A percentile compares a stretch with the other conserved stretches of the same genome.
These are phyloP conservation scores for Apiospora rasikravindrae DNA, from an alignment of 2,329 filamentous ascomycete genomes.

Conservation along the genomic window DNA sequence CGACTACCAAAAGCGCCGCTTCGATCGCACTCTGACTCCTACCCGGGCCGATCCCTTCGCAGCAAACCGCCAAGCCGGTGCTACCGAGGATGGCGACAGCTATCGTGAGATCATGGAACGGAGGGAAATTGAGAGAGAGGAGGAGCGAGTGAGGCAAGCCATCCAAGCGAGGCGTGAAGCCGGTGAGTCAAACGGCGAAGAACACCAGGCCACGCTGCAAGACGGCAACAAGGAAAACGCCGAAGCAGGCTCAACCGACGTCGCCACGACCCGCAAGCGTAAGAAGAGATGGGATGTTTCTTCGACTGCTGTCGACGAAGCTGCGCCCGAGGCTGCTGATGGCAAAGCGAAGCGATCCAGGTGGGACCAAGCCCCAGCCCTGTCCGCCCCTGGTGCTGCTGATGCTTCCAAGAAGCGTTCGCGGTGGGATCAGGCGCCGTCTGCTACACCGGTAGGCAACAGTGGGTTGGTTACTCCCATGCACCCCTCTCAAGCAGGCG, in stretches of 20 bases:
- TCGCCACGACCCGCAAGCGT: conserved; percentile 72
- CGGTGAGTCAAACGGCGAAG: conserved; percentile 62
- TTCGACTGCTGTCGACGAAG: conserved; percentile 57
- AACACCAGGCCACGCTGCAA: conserved; percentile 76
- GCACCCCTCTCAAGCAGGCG: conserved; percentile 69
- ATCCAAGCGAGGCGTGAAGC: conserved; percentile 74
- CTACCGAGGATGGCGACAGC: conserved; percentile 73
- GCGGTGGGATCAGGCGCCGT: conserved; percentile 90
- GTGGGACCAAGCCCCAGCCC: conserved; percentile 82
- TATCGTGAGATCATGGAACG: conserved; percentile 92
- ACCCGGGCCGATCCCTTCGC: conserved; percentile 87
- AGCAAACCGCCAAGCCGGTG: conserved; percentile 71
- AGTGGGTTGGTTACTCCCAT: conserved; percentile 79
- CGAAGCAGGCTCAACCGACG: conserved; percentile 71
- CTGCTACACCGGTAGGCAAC: conserved; percentile 75
- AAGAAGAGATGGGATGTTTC: conserved; percentile 95
- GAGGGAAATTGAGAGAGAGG: conserved; percentile 90
- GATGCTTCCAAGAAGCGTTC: conserved; percentile 77
- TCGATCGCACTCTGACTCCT: conserved; percentile 85
- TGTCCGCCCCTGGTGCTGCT: conserved; percentile 52
- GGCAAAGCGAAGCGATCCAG: conserved; percentile 76
- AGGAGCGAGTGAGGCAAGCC: conserved; percentile 80
- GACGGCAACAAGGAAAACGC: conserved; percentile 75
- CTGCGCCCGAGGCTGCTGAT: conserved; percentile 54
- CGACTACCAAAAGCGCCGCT: conserved; percentile 95